Conservation (phyloP, 805 yeast genomes). For the Grigorovia humatica region DNA sequence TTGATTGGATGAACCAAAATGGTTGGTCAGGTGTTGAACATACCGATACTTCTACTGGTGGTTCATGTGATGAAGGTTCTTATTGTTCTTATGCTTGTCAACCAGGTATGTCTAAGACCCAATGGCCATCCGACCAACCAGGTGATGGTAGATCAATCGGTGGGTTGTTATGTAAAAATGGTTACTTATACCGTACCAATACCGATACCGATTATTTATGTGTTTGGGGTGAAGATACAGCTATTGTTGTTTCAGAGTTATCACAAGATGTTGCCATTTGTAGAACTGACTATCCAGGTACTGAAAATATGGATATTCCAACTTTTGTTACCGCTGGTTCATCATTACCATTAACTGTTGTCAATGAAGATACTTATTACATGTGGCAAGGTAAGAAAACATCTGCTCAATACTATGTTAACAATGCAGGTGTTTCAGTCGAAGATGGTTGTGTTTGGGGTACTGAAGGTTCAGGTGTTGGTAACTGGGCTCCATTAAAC, state of each 20-base stretch:
- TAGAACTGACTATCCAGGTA: conserved; percentile 99
- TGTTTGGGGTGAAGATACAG: conserved; percentile 76
- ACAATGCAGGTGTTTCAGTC: conserved; percentile 86
- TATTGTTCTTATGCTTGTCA: conserved; percentile 98
- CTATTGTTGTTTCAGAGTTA: conserved; percentile 59
- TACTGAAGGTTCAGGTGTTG: conserved; percentile 62
- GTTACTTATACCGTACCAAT: conserved; percentile 80
- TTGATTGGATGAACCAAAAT: conserved; percentile 44
- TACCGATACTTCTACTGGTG: conserved; percentile 47
- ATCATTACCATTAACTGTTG: conserved; percentile 63
- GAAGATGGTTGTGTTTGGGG: conserved; percentile 97
- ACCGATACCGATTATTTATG: conserved; percentile 60
- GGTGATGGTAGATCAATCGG: conserved; percentile 87
- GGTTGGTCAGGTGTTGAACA: conserved; percentile 38
- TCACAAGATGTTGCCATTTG: conserved; percentile 72
- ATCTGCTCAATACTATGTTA: conserved; percentile 94
- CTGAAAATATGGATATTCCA: conserved; percentile 97
- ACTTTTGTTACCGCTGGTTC: conserved; percentile 69
- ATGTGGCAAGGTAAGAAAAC: conserved; percentile 73
- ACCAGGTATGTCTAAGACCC: conserved; percentile 98
- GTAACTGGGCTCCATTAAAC: conserved; percentile 98
- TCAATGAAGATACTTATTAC: conserved; percentile 70
- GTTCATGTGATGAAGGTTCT: conserved; percentile 73
- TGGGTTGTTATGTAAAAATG: conserved; percentile 79
- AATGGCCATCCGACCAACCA: conserved; percentile 91